Percentiles rank a stretch among this genome's conserved stretches.
These are phyloP conservation scores for Salix caprea DNA, from an alignment of 345 rosid species.

Conservation along the genomic window DNA sequence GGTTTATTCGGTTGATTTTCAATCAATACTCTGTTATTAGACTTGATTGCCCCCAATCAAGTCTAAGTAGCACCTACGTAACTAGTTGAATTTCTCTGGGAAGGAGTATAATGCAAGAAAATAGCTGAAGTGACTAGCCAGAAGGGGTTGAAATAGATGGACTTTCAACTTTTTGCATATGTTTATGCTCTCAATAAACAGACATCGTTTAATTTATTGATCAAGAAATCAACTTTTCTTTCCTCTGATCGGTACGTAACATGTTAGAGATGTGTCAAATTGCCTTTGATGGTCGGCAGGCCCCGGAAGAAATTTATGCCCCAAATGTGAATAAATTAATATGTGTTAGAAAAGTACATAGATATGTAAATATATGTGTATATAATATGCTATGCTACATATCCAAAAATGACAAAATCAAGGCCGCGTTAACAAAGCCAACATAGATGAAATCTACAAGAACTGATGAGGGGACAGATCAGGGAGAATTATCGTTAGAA, in stretches of 20 bases:
- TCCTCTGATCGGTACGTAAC: neutral
- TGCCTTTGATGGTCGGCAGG: slow-evolving; percentile 7
- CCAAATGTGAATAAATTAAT: slow-evolving; percentile 3
- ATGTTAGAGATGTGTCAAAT: neutral
- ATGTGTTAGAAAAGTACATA: neutral
- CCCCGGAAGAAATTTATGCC: neutral
- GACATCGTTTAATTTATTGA: neutral
- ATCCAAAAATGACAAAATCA: slow-evolving; percentile 4
- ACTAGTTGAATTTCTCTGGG: neutral
- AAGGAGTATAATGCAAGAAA: neutral
- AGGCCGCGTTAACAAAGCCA: slow-evolving; percentile 22
- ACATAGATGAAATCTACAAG: slow-evolving; percentile 25
- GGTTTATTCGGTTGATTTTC: too few relatives aligned
- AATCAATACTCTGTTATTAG: too few relatives aligned
- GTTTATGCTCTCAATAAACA: neutral
- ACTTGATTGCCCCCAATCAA: too few relatives aligned
- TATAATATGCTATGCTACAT: neutral
- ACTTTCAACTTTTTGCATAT: neutral
- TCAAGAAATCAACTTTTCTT: neutral
- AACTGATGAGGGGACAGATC: slow-evolving; percentile 11
- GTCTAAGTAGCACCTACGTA: too few relatives aligned
- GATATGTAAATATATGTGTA: neutral
- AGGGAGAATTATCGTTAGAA: neutral
- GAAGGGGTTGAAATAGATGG: neutral
- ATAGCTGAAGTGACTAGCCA: neutral